Evolutionary conservation across 148 eudicot genomes (phyloP).

Genomic region (Talinum fruticosum): DNA sequence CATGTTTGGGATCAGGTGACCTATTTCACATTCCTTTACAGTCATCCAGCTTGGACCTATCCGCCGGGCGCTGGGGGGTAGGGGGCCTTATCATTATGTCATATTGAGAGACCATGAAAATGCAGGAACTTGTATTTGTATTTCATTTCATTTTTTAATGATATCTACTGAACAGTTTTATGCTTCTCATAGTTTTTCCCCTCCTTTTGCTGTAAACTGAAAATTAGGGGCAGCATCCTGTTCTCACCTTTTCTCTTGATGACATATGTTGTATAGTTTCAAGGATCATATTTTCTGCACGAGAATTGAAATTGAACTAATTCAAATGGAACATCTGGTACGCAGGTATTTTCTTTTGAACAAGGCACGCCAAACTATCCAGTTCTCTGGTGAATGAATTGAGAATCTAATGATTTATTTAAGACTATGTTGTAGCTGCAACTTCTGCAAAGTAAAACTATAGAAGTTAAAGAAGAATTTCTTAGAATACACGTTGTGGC

Average conservation of each 20-base stretch:
- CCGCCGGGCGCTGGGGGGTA: not conserved
- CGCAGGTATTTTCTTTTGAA: not conserved
- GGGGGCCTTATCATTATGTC: not conserved
- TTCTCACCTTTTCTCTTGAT: too few relatives aligned
- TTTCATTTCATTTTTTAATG: not conserved
- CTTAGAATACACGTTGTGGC: not conserved
- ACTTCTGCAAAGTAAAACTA: not conserved
- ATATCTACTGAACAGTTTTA: not conserved
- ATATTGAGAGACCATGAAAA: not conserved
- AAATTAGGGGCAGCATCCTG: not conserved
- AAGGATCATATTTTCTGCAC: too few relatives aligned
- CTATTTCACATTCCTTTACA: not conserved
- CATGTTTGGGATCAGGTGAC: too few relatives aligned
- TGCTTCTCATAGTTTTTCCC: not conserved
- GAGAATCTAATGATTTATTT: not conserved
- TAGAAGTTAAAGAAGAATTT: not conserved
- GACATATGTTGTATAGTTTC: not conserved
- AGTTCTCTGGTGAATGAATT: not conserved
- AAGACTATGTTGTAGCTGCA: not conserved
- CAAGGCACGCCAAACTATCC: not conserved
- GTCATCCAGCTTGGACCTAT: not conserved
- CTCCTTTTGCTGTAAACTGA: not conserved
- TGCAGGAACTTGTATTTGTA: not conserved
- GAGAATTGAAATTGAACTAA: too few relatives aligned
- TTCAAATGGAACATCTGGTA: too few relatives aligned